Evolutionary conservation across 2,329 filamentous ascomycete species (phyloP).

Genomic region (Cladosporium velox): DNA sequence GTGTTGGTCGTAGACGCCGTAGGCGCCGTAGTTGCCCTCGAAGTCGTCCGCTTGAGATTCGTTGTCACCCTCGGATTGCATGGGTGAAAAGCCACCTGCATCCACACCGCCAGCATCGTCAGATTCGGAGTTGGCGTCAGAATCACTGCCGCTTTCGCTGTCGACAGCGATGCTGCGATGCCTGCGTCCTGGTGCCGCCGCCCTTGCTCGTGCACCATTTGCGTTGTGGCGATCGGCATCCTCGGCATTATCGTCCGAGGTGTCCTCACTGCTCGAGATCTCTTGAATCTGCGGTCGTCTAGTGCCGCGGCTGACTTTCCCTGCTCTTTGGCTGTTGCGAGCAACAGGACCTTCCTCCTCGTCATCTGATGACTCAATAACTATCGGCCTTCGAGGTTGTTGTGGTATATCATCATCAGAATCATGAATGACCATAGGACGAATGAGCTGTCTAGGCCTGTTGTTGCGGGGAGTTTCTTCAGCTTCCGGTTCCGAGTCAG

Average conservation of each 20-base stretch:
- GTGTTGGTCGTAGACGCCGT: neutral
- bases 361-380: constrained; percentile 21
- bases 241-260: constrained; percentile 21
- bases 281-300: constrained; percentile 18
- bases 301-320: constrained; percentile 16
- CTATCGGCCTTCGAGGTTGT: constrained; percentile 15
- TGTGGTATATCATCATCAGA: constrained; percentile 12
- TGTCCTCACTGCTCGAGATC: constrained; percentile 22
- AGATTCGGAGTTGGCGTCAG: constrained; percentile 23
- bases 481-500: constrained; percentile 28
- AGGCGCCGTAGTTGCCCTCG: neutral
- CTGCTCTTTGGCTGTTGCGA: constrained; percentile 20
- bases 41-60: constrained; percentile 6
- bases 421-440: constrained; percentile 16
- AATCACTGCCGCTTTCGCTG: constrained; percentile 18
- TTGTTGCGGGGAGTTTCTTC: constrained; percentile 8
- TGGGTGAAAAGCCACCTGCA: constrained; percentile 26
- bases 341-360: constrained; percentile 26
- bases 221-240: constrained; percentile 13
- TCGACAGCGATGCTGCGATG: neutral
- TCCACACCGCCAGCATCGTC: constrained; percentile 21
- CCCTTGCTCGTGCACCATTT: neutral
- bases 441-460: neutral
- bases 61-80: constrained; percentile 19
- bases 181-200: neutral